Evolutionary conservation across 2,329 filamentous ascomycete species (phyloP).

Genomic region (Aspergillus sp.): DNA sequence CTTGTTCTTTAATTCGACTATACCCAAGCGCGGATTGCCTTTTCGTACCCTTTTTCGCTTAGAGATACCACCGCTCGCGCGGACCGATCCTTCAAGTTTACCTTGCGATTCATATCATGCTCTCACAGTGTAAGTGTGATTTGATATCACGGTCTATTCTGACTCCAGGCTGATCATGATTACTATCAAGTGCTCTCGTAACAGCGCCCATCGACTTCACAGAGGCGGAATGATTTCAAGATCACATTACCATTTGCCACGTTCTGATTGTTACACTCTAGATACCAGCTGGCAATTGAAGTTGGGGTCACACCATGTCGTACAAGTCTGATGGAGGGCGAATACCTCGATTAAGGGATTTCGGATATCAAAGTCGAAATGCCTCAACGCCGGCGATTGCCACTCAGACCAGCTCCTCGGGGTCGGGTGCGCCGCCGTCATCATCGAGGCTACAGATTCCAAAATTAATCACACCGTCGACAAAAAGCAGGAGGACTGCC

Average conservation of each 20-base stretch:
- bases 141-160: conserved; percentile 1
- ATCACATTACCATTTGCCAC: conserved; percentile 27
- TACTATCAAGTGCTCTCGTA: conserved; percentile 12
- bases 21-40: conserved; percentile 7
- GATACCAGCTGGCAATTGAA: conserved; percentile 32
- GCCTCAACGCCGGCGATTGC: conserved; percentile 30
- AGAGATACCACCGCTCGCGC: conserved; percentile 18
- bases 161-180: conserved; percentile 8
- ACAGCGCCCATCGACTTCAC: conserved; percentile 5
- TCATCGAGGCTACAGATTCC: conserved; percentile 34
- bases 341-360: conserved; percentile 35
- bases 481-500: conserved; percentile 30
- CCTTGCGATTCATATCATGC: conserved; percentile 8
- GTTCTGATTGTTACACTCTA: conserved; percentile 33
- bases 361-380: conserved; percentile 29
- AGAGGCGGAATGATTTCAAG: conserved; percentile 38
- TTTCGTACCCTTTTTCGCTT: conserved; percentile 8
- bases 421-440: conserved; percentile 25
- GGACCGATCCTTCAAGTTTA: background rate
- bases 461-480: conserved; percentile 27
- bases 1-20: conserved; percentile 6
- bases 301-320: conserved; percentile 41
- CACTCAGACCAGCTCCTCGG: conserved; percentile 21
- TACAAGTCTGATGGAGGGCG: conserved; percentile 38
- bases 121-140: conserved; percentile 11